Base-by-base conservation (phyloP, 2,329 filamentous ascomycete genomes). In the Sporothrix brasiliensis region DNA sequence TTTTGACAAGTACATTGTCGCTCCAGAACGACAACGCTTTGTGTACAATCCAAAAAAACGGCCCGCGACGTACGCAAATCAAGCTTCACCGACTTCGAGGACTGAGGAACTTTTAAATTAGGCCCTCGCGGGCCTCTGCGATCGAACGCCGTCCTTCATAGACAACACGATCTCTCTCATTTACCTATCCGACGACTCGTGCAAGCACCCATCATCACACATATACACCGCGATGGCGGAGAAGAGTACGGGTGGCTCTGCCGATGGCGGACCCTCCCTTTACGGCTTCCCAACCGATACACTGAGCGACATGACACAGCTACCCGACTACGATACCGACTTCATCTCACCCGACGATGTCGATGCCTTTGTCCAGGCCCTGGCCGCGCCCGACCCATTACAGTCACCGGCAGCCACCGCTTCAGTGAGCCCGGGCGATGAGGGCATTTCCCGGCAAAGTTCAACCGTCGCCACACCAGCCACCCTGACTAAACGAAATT, bases 261-360 rank as follows among this genome's bases (percentile, higher is more conserved):
- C 24, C 60, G 68, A 19, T 39, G 54, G 44, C 24, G 60, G 56
- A 21, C 61, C 70, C 11, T 72, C 71, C 11, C 52, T 30, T 52
- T 88, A 88, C 74, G 89, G 89, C 74, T 89, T 89, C 76, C 83
- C 85, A 5, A 77, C 83, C 53, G 84, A 89, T 74, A 87, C 86
- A 60, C 69, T 74, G n/a, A 93, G 91, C 81, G 91, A 95, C 79
- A 83, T 86, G 72, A 84, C 85, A 19, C 83, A 81, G 50, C 85
- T 97, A 24, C 94, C 93, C n/a, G 93, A 97, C 79, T 88, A 85
- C 79, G 87, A 94, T 78, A 85, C 86, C 76, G 89, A 95, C 70
- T 97, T 97, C 78, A 84, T 96, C 75, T 81, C 86, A 58, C 83
- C 89, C 53, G 88, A 88, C 71, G 91, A 97, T 77, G 83, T 97